Evolutionary conservation across 164 flowering plant species (phyloP).

Genomic region (Vitis cinerea): DNA sequence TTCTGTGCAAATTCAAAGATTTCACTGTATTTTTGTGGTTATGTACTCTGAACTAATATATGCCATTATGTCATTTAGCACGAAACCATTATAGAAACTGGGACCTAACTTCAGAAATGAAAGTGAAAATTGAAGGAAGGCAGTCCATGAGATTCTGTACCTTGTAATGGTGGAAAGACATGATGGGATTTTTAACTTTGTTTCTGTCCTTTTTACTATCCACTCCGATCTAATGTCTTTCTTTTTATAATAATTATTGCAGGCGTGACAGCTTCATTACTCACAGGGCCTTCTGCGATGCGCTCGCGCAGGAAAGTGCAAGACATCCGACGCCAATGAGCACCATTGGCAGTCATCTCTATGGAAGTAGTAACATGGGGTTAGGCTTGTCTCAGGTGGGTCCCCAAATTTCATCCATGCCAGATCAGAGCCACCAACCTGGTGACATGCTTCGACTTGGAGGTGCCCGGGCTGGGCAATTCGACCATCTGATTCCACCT

Average conservation of each 20-base stretch:
- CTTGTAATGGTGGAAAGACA: too few species aligned
- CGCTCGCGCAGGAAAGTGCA: constrained; percentile 83
- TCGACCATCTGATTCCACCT: constrained; percentile 41
- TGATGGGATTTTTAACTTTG: too few species aligned
- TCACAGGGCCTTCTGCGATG: constrained; percentile 92
- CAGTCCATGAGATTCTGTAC: too few species aligned
- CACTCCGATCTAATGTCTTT: too few species aligned
- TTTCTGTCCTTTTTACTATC: too few species aligned
- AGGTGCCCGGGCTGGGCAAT: constrained; percentile 24
- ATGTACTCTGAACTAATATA: too few species aligned
- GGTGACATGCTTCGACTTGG: constrained; percentile 50
- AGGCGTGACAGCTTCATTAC: constrained; percentile 95
- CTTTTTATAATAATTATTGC: constrained; percentile 18
- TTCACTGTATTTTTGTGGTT: too few species aligned
- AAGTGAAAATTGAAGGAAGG: too few species aligned
- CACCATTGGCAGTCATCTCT: constrained; percentile 58
- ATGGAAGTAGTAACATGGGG: constrained; percentile 44
- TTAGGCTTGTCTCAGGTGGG: constrained; percentile 54
- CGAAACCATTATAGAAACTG: too few species aligned
- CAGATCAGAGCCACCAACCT: constrained; percentile 36
- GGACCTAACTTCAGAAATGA: too few species aligned
- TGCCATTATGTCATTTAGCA: too few species aligned
- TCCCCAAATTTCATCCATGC: constrained; percentile 40
- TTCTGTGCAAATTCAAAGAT: too few species aligned
- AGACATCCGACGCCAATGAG: constrained; percentile 56